phyloP scores from a whole-genome alignment of 2,329 filamentous ascomycete genomes.

The Hypoxylon sp. region DNA sequence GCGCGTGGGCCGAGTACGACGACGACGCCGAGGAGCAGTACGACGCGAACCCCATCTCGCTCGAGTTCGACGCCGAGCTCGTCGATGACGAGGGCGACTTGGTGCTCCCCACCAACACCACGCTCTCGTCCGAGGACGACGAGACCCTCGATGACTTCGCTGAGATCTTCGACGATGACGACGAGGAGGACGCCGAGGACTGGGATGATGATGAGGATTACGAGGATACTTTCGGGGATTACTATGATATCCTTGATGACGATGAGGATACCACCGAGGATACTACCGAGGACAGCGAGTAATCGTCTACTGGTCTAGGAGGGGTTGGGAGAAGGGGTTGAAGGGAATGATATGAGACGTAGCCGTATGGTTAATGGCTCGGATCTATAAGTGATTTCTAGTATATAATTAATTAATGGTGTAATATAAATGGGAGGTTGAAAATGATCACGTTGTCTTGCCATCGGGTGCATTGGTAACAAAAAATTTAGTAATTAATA shows the following conservation, averaged over 20 bases:
- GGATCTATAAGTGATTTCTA: too few relatives aligned
- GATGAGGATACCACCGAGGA: slow-evolving; percentile 1
- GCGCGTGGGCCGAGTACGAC: slow-evolving; percentile 5
- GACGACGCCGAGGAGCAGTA: slow-evolving; percentile 8
- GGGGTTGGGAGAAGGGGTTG: too few relatives aligned
- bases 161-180: slow-evolving; percentile 3
- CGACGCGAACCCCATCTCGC: slow-evolving; percentile 2
- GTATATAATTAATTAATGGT: neutral
- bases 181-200: neutral
- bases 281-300: too few relatives aligned
- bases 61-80: slow-evolving; percentile 12
- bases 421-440: neutral
- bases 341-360: too few relatives aligned
- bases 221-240: slow-evolving; percentile 9
- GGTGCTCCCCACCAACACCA: neutral
- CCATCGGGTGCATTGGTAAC: neutral
- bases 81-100: slow-evolving; percentile 11
- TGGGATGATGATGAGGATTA: slow-evolving; percentile 15
- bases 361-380: too few relatives aligned
- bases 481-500: slow-evolving; percentile 17
- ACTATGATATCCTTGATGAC: slow-evolving; percentile 8
- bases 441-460: too few relatives aligned
- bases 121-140: slow-evolving; percentile 9
- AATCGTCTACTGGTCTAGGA: too few relatives aligned
- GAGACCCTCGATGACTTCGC: slow-evolving; percentile 1